Conservation (phyloP, 2,329 filamentous ascomycete genomes). For the Diaporthe australafricana region DNA sequence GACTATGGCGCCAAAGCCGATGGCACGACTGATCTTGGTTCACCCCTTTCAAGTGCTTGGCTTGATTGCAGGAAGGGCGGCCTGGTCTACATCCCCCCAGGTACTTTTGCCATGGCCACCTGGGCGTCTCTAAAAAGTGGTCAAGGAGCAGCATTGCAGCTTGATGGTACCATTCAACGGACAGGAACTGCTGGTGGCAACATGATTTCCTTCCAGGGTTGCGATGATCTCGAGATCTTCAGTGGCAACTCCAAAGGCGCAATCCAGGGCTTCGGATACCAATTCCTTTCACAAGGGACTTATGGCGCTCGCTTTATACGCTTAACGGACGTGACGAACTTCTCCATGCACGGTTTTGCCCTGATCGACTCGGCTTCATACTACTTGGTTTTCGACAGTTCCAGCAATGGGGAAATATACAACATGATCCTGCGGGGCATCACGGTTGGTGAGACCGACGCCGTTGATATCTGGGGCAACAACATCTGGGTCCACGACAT, state of each 20-base stretch:
- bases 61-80: conserved; percentile 62
- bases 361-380: conserved; percentile 58
- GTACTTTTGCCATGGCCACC: conserved; percentile 38
- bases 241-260: conserved; percentile 55
- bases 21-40: conserved; percentile 62
- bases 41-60: conserved; percentile 60
- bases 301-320: conserved; percentile 58
- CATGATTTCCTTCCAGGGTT: conserved; percentile 39
- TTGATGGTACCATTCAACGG: conserved; percentile 50
- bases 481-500: conserved; percentile 69
- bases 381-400: conserved; percentile 59
- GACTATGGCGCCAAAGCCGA: conserved; percentile 64
- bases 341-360: conserved; percentile 59
- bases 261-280: conserved; percentile 61
- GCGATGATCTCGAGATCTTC: conserved; percentile 59
- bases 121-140: conserved; percentile 37
- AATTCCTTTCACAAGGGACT: conserved; percentile 50
- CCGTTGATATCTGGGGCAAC: conserved; percentile 63
- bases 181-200: conserved; percentile 39
- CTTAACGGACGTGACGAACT: conserved; percentile 55
- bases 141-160: conserved; percentile 45
- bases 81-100: conserved; percentile 38
- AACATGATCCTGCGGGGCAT: conserved; percentile 62
- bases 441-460: conserved; percentile 62
- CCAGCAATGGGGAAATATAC: conserved; percentile 60